Conservation (phyloP, 2,329 filamentous ascomycete genomes). For the Sarocladium strictum region DNA sequence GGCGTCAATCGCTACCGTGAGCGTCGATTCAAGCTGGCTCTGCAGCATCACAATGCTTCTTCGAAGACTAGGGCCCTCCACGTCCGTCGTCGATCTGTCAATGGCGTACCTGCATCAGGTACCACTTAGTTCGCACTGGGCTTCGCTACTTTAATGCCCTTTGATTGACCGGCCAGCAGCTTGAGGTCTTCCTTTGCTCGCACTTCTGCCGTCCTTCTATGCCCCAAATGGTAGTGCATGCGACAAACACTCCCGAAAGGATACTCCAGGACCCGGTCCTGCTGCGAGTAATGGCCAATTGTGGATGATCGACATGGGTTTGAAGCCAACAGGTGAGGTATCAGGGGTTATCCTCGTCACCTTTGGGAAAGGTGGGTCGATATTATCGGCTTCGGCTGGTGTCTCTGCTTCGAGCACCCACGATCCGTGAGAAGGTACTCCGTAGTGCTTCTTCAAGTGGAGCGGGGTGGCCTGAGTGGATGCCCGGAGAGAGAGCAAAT, state of each 20-base stretch:
- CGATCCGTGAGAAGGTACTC: not conserved
- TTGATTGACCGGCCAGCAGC: not conserved
- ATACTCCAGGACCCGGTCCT: not conserved
- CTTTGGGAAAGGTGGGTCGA: not conserved
- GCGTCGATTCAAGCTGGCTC: not conserved
- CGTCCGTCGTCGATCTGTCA: no score
- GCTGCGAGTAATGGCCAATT: constrained; percentile 3
- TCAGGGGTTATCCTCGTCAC: constrained; percentile 4
- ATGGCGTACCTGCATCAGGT: not conserved
- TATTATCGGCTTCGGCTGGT: not conserved
- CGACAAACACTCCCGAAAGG: not conserved
- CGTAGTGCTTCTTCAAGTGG: not conserved
- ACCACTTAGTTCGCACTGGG: not conserved
- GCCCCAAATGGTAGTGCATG: not conserved
- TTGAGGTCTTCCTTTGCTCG: not conserved
- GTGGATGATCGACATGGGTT: constrained; percentile 8
- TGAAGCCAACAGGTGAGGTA: not conserved
- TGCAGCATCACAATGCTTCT: not conserved
- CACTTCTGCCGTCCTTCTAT: not conserved
- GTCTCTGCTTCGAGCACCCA: no score
- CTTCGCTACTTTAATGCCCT: not conserved
- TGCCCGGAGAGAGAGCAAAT: not conserved
- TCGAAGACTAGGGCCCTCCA: no score
- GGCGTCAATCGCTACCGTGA: not conserved
- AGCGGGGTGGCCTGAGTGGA: not conserved